phyloP scores from a whole-genome alignment of 495 filamentous ascomycete genomes.

The Podospora comata region DNA sequence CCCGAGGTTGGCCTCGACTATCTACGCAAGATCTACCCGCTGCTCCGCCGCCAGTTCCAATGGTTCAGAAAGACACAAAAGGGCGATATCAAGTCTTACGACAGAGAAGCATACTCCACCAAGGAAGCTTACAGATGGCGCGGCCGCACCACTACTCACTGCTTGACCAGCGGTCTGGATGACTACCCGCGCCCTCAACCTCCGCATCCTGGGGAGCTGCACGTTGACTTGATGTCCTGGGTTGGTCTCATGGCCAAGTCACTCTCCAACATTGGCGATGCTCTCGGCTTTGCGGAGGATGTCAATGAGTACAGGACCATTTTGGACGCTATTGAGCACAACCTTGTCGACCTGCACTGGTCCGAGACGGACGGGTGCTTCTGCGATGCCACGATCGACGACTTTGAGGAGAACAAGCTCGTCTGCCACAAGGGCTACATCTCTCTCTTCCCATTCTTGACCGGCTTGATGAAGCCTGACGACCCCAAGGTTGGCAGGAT shows the following conservation, averaged over 20 bases:
- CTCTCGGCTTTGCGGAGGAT: slow-evolving; percentile 71
- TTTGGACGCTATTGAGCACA: slow-evolving; percentile 75
- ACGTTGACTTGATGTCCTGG: slow-evolving; percentile 93
- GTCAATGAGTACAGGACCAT: slow-evolving; percentile 65
- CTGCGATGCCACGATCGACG: slow-evolving; percentile 94
- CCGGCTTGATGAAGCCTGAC: slow-evolving; percentile 67
- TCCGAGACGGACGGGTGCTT: slow-evolving; percentile 71
- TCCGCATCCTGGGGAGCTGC: slow-evolving; percentile 96
- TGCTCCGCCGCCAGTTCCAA: slow-evolving; percentile 82
- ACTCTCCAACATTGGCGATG: slow-evolving; percentile 71
- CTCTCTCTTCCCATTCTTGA: slow-evolving; percentile 88
- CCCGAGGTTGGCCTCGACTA: slow-evolving; percentile 67
- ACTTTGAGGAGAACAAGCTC: slow-evolving; percentile 82
- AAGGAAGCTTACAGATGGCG: slow-evolving; percentile 96
- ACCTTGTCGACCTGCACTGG: slow-evolving; percentile 96
- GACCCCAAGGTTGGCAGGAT: slow-evolving; percentile 68
- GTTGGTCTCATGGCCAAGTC: slow-evolving; percentile 89
- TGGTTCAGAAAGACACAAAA: slow-evolving; percentile 93
- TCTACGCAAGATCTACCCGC: slow-evolving; percentile 81
- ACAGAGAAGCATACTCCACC: slow-evolving; percentile 77
- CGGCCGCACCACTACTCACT: slow-evolving; percentile 79
- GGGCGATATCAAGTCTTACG: slow-evolving; percentile 87
- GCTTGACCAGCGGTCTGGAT: slow-evolving; percentile 89
- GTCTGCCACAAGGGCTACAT: slow-evolving; percentile 98
- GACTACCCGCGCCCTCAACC: slow-evolving; percentile 94